Evolutionary conservation across 148 eudicot species (phyloP), one percentile per base, ranked within the genome.

Genomic region (Tetragonia tetragonoides): DNA sequence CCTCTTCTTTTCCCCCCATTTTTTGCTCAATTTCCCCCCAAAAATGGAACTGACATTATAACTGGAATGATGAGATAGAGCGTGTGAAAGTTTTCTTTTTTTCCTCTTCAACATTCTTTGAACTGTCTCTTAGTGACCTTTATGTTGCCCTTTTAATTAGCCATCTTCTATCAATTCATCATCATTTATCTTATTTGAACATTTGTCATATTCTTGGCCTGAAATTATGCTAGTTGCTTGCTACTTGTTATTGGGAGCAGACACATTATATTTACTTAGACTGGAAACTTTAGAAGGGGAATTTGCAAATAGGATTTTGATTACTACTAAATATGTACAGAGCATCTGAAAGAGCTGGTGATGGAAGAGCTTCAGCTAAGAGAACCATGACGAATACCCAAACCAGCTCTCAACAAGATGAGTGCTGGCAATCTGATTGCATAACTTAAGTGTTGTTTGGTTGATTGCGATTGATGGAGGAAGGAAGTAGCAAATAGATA

Each of bases 351-450:
- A 87, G 80, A 82, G 76, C 87, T 73, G 68, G 77, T 78, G 97
- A 92, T 81, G 87, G 88, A 39, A 89, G 93, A 77, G 79, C 92
- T 85, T 71, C 90, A 44, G 83, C 94, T 18, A 95, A 95, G 85
- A 89, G 86, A 84, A 82, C 89, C 59, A 62, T 83, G 84, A 83
- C 89, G 38, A 84, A 71, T 73, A 66, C 81, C 73, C 92, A 84
- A 78, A 84, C 41, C 80, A 83, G 74, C 75, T 77, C 88, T 79
- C 83, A 78, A 67, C 89, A 86, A 88, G 93, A 97, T 94, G 70
- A 70, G 76, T 9, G 65, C 18, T 74, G 17, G 73, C 18, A 34
- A 34, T 47, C 47, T 37, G 21, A 34, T 70, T 10, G 34, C 69
- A 15, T 24, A 49, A 49, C 71, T 10, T 68, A 11, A 14, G 53